Percentiles rank a stretch among this genome's conserved stretches.
phyloP scores from a whole-genome alignment of 1,284 basidiomycete genomes.

The Paramarasmius palmivorus region DNA sequence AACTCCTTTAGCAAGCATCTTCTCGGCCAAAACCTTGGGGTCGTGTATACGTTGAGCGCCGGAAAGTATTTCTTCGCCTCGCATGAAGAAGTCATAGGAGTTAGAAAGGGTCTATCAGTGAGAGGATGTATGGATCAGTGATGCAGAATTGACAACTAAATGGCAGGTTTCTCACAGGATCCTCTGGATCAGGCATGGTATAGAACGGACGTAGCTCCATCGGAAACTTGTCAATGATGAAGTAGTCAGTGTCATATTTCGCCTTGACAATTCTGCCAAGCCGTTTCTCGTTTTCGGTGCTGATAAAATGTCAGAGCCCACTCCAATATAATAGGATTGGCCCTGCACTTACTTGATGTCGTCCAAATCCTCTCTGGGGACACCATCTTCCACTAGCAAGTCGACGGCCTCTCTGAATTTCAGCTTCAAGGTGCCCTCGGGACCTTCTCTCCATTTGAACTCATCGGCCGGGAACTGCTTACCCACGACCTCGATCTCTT shows the following conservation, averaged over 20 bases:
- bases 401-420: conserved; percentile 89
- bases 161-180: conserved; percentile 61
- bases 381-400: conserved; percentile 83
- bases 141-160: conserved; percentile 4
- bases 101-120: conserved; percentile 81
- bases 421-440: conserved; percentile 79
- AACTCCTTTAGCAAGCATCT: conserved; percentile 83
- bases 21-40: conserved; percentile 76
- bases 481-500: conserved; percentile 81
- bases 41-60: conserved; percentile 98
- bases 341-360: conserved; percentile 78
- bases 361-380: conserved; percentile 72
- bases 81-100: conserved; percentile 99
- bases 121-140: conserved; percentile 6
- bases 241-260: conserved; percentile 97
- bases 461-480: conserved; percentile 91
- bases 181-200: conserved; percentile 92
- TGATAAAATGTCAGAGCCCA: conserved; percentile 29
- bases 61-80: conserved; percentile 97
- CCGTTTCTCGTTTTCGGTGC: conserved; percentile 91
- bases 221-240: conserved; percentile 97
- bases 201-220: conserved; percentile 94
- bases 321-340: neutral
- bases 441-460: conserved; percentile 84
- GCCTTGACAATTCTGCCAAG: conserved; percentile 87